Evolutionary conservation across 441 rosid genomes (phyloP), one percentile per base, ranked within the genome.

Genomic region (Gossypium aridum): DNA sequence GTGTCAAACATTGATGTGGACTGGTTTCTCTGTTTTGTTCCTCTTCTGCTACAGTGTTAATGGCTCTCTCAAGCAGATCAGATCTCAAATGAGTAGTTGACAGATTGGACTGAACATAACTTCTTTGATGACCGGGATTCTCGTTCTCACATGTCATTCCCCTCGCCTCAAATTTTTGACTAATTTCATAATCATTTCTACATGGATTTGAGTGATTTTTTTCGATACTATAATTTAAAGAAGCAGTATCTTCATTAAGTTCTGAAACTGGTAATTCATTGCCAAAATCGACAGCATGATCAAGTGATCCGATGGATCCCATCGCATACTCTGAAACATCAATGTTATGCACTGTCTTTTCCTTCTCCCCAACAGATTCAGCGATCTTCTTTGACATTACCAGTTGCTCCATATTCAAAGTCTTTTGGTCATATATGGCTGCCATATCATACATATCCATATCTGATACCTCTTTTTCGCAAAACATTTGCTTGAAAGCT

Each of bases 401-500:
- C 71, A 56, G 28, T 9, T 82, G 79, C 80, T 81, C 76, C 64
- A 83, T 82, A 77, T 56, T 71, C 4, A 78, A 78, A 77, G 70
- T 71, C 65, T 37, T 51, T 73, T 45, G 75, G 67, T 56, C 86
- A 65, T 17, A 74, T 17, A 63, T 71, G 67, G 75, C 59, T 49
- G 75, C 82, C 3, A 70, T 66, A 22, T 80, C 83, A 23, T 65
- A 60, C 55, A 64, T 71, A 70, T 83, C 86, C 71, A 81, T 76
- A 31, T 83, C 87, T 63, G 78, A 73, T 76, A 74, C 84, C 80
- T 86, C 88, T 51, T 76, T 84, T n/a, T 76, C 83, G 31, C 84
- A 84, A 77, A 82, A 66, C 74, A 87, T 70, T 83, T 85, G 84
- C 78, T 88, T 83, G 65, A 85, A 88, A 14, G 79, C 75, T 75